These are phyloP conservation scores for Chrysosporium queenslandicum DNA, from an alignment of 2,329 filamentous ascomycete genomes.

Conservation along the genomic window DNA sequence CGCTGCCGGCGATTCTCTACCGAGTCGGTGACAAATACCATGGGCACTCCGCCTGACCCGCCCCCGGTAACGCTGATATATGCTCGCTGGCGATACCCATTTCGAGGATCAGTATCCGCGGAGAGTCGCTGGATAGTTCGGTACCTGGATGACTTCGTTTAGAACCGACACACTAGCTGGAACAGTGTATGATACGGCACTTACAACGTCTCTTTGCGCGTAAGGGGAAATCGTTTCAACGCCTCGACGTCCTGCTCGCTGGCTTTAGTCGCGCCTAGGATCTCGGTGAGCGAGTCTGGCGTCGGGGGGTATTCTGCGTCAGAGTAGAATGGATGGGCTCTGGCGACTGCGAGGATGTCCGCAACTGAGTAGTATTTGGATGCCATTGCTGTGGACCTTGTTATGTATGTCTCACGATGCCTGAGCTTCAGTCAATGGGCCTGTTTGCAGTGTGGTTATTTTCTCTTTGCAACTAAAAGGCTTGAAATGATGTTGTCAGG, in stretches of 20 bases:
- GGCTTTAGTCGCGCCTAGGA: not conserved
- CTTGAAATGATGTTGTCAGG: too few relatives aligned
- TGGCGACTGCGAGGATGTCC: conserved; percentile 29
- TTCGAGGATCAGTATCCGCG: conserved; percentile 26
- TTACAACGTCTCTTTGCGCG: conserved; percentile 12
- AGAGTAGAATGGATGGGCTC: conserved; percentile 31
- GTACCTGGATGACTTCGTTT: conserved; percentile 25
- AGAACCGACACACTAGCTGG: not conserved
- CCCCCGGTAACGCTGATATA: conserved; percentile 39
- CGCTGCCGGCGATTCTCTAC: conserved; percentile 37
- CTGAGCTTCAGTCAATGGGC: too few relatives aligned
- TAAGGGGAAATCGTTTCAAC: conserved; percentile 2
- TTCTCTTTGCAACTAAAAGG: too few relatives aligned
- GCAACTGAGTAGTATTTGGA: conserved; percentile 20
- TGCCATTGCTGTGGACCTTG: not conserved
- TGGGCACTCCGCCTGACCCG: conserved; percentile 24
- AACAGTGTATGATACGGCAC: not conserved
- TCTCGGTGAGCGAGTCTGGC: conserved; percentile 10
- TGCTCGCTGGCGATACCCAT: conserved; percentile 31
- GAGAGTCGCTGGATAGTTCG: conserved; percentile 28
- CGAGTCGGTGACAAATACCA: conserved; percentile 36
- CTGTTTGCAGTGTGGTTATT: too few relatives aligned
- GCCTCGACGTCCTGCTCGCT: not conserved
- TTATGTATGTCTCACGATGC: too few relatives aligned
- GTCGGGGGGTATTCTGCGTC: conserved; percentile 26